Conservation (phyloP, 176 grass and related monocot species). For the Lolium perenne region DNA sequence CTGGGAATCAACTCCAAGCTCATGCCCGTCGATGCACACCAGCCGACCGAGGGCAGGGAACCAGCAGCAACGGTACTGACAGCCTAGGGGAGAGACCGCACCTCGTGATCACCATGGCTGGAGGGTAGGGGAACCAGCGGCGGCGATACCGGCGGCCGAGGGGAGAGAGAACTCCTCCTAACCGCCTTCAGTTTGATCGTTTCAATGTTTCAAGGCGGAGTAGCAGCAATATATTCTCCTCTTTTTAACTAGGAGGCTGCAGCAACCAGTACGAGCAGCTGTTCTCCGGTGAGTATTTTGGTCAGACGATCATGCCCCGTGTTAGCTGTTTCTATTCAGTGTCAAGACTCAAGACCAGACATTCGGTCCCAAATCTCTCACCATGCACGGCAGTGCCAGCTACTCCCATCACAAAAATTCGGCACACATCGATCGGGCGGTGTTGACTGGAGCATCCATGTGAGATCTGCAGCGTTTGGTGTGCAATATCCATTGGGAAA, state of each 20-base stretch:
- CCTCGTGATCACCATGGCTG: too few relatives aligned
- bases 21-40: too few relatives aligned
- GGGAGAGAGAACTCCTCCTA: too few relatives aligned
- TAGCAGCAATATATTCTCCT: background rate
- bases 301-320: background rate
- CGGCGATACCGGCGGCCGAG: too few relatives aligned
- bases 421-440: background rate
- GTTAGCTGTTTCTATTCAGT: background rate
- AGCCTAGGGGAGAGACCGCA: too few relatives aligned
- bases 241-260: background rate
- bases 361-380: background rate
- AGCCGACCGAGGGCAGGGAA: too few relatives aligned
- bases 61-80: too few relatives aligned
- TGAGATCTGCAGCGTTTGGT: slow-evolving; percentile 14
- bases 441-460: slow-evolving; percentile 10
- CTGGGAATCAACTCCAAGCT: too few relatives aligned
- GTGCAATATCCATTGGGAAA: background rate
- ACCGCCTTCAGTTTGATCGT: too few relatives aligned
- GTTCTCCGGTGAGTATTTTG: background rate
- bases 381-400: background rate
- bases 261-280: background rate
- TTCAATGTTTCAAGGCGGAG: too few relatives aligned
- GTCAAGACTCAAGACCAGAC: background rate
- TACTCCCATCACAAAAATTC: background rate
- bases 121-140: too few relatives aligned